Conservation (phyloP, 2,329 filamentous ascomycete species). For the Ascochyta rabiei region DNA sequence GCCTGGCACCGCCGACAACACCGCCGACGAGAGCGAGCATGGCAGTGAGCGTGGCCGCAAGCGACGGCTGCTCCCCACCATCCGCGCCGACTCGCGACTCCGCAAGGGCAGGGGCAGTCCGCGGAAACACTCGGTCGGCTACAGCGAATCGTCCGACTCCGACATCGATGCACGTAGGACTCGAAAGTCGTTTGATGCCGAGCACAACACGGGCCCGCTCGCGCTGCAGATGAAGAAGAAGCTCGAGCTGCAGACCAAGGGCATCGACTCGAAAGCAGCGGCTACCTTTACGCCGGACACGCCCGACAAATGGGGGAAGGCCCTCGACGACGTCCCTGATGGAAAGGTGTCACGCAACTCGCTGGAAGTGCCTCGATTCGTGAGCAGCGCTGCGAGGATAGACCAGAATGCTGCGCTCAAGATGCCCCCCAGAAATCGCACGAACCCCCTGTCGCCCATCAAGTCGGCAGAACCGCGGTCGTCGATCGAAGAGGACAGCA, state of each 20-base stretch:
- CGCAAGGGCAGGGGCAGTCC: constrained; percentile 19
- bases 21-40: constrained; percentile 46
- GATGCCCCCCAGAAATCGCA: constrained; percentile 27
- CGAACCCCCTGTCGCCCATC: constrained; percentile 18
- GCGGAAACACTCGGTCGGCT: constrained; percentile 27
- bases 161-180: constrained; percentile 59
- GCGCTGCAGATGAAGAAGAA: constrained; percentile 53
- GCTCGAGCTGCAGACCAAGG: constrained; percentile 52
- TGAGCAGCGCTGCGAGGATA: constrained; percentile 27
- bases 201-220: constrained; percentile 55
- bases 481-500: constrained; percentile 49
- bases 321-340: constrained; percentile 27
- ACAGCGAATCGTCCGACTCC: constrained; percentile 43
- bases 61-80: constrained; percentile 38
- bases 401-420: constrained; percentile 30
- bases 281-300: constrained; percentile 51
- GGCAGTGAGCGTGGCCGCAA: constrained; percentile 48
- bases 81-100: constrained; percentile 41
- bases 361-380: constrained; percentile 28
- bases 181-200: constrained; percentile 54
- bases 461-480: constrained; percentile 44
- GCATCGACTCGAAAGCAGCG: constrained; percentile 44
- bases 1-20: constrained; percentile 29
- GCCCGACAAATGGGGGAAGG: constrained; percentile 48
- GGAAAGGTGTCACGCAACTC: constrained; percentile 28